These are phyloP conservation scores for Aspergillus carbonarius DNA, from an alignment of 2,329 filamentous ascomycete genomes.

Conservation along the genomic window DNA sequence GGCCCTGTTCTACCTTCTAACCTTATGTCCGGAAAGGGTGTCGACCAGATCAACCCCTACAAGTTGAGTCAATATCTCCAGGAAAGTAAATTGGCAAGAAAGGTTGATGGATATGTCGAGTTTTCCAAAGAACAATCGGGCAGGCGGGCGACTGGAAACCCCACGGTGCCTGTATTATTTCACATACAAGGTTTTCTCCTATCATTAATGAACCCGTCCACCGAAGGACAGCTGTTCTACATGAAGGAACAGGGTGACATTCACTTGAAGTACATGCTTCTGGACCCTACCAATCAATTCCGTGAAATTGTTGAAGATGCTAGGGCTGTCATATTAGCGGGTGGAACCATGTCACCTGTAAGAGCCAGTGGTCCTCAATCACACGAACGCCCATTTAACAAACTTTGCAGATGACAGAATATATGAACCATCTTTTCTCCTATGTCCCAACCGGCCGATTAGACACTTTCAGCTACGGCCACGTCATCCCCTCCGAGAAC, in stretches of 20 bases:
- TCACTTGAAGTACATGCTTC: constrained; percentile 76
- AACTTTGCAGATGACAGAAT: constrained; percentile 69
- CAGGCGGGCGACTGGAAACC: constrained; percentile 26
- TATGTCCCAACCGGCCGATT: constrained; percentile 64
- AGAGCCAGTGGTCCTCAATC: constrained; percentile 19
- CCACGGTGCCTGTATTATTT: constrained; percentile 56
- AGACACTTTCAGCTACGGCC: constrained; percentile 83
- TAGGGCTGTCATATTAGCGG: constrained; percentile 83
- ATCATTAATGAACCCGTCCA: constrained; percentile 80
- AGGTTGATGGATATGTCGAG: constrained; percentile 84
- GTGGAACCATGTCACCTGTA: constrained; percentile 92
- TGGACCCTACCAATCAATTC: constrained; percentile 91
- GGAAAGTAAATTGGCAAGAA: constrained; percentile 88
- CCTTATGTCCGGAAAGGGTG: constrained; percentile 77
- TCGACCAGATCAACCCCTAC: constrained; percentile 93
- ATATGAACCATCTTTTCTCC: constrained; percentile 80
- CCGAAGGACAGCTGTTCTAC: constrained; percentile 63
- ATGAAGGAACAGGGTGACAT: constrained; percentile 51
- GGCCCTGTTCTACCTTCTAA: constrained; percentile 69
- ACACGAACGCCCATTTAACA: constrained; percentile 16
- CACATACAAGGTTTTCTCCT: constrained; percentile 70
- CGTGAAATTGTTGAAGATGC: constrained; percentile 81
- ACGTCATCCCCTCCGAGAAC: constrained; percentile 83
- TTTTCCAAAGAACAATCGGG: constrained; percentile 56
- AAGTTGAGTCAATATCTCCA: constrained; percentile 85